These are phyloP conservation scores for Colletotrichum plurivorum DNA, from an alignment of 2,329 filamentous ascomycete species.

Conservation along the genomic window DNA sequence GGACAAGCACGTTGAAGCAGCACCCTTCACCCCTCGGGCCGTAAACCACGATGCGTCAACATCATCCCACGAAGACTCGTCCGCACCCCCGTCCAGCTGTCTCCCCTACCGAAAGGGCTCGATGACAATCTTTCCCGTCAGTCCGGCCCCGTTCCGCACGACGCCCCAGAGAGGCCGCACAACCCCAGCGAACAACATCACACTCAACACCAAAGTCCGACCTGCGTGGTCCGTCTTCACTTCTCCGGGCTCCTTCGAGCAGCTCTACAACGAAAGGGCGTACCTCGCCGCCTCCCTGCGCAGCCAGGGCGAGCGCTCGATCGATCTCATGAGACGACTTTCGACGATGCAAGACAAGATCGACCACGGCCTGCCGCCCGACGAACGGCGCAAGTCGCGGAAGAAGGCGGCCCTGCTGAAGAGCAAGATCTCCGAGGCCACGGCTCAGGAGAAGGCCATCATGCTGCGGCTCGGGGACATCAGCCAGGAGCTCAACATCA, in stretches of 20 bases:
- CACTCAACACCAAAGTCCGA: conserved; percentile 11
- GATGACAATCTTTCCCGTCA: neutral
- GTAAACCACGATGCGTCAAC: neutral
- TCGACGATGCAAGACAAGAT: conserved; percentile 53
- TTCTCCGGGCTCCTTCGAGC: conserved; percentile 56
- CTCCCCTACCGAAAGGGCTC: neutral
- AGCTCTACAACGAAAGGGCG: conserved; percentile 60
- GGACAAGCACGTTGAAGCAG: conserved; percentile 28
- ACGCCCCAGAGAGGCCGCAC: neutral
- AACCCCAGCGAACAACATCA: neutral
- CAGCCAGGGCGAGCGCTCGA: conserved; percentile 54
- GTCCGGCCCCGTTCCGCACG: neutral
- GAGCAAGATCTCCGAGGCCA: conserved; percentile 58
- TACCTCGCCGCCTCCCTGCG: conserved; percentile 61
- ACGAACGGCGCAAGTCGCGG: conserved; percentile 48
- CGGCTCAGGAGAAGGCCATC: conserved; percentile 62
- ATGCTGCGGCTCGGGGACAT: conserved; percentile 64
- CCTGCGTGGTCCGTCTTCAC: conserved; percentile 47
- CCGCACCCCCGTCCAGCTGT: neutral
- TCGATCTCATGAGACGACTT: conserved; percentile 56
- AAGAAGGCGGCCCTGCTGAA: conserved; percentile 60
- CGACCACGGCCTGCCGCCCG: conserved; percentile 30
- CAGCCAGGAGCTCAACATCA: conserved; percentile 62
- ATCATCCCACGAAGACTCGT: neutral
- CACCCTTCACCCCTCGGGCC: conserved; percentile 9